phyloP scores from a whole-genome alignment of 2,329 filamentous ascomycete genomes.

The Alternaria solani region DNA sequence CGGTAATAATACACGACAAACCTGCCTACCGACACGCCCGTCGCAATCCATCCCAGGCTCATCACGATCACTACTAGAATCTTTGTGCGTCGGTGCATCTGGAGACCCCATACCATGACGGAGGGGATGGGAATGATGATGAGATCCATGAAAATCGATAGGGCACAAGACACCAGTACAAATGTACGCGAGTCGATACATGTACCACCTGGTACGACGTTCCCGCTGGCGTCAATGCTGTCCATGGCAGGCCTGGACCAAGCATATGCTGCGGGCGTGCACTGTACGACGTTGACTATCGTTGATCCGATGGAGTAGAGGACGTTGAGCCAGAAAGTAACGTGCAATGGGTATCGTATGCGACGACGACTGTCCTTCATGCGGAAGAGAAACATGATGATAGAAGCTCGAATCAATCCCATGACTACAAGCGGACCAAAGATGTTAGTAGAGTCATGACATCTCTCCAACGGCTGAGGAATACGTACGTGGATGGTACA shows the following conservation, averaged over 20 bases:
- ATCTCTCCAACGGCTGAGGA: background rate
- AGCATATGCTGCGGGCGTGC: constrained; percentile 42
- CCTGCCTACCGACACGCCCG: constrained; percentile 46
- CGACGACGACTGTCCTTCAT: constrained; percentile 44
- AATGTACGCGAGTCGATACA: constrained; percentile 48
- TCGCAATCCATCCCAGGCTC: constrained; percentile 48
- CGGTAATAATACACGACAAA: constrained; percentile 54
- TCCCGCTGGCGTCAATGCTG: constrained; percentile 35
- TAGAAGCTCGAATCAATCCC: constrained; percentile 48
- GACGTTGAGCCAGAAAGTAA: constrained; percentile 48
- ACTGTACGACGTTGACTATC: constrained; percentile 49
- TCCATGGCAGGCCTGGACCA: constrained; percentile 45
- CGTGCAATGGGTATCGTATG: constrained; percentile 42
- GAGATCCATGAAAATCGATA: constrained; percentile 51
- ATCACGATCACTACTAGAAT: constrained; percentile 43
- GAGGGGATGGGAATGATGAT: constrained; percentile 53
- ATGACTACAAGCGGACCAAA: constrained; percentile 26
- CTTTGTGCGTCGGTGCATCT: constrained; percentile 52
- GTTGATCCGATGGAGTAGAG: constrained; percentile 45
- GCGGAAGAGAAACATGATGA: constrained; percentile 50
- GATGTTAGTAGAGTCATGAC: constrained; percentile 3
- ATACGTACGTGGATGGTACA: constrained; percentile 44
- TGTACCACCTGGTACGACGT: constrained; percentile 36
- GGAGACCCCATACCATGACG: constrained; percentile 55
- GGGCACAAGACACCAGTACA: constrained; percentile 42